Conservation (phyloP, 192 early-diverging fungal species). For the Cladochytrium replicatum region DNA sequence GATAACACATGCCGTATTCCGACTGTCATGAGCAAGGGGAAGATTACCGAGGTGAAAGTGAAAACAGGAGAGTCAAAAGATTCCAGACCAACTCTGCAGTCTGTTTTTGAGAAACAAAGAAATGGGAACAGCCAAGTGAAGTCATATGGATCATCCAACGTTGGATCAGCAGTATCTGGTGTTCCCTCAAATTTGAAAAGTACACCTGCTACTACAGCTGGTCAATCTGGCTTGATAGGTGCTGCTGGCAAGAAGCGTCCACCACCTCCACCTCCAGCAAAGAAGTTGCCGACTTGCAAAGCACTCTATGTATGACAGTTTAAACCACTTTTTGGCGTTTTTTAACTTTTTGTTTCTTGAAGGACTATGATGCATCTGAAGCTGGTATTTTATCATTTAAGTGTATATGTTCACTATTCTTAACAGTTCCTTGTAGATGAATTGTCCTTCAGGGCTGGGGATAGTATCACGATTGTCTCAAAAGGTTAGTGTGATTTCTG, state of each 20-base stretch:
- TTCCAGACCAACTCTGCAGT: constrained; percentile 26
- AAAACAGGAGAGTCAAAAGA: constrained; percentile 33
- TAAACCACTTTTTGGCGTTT: neutral
- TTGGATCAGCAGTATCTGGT: neutral
- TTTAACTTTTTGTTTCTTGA: neutral
- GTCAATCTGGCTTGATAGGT: no score
- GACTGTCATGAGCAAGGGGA: constrained; percentile 25
- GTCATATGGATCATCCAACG: constrained; percentile 12
- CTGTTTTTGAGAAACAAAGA: constrained; percentile 12
- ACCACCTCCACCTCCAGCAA: constrained; percentile 41
- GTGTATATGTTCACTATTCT: constrained; percentile 1
- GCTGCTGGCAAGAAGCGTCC: constrained; percentile 31
- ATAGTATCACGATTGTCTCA: constrained; percentile 42
- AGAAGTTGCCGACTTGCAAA: constrained; percentile 34
- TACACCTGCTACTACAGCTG: constrained; percentile 5
- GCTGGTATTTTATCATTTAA: constrained; percentile 17
- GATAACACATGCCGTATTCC: constrained; percentile 23
- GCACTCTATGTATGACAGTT: constrained; percentile 28
- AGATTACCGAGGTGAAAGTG: constrained; percentile 36
- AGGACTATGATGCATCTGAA: constrained; percentile 43
- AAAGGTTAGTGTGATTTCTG: constrained; percentile 15
- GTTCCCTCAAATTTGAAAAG: neutral
- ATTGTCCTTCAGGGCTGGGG: constrained; percentile 50
- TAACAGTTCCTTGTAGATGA: constrained; percentile 32
- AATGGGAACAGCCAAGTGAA: neutral